Percentiles rank a stretch among this genome's conserved stretches.
These are phyloP conservation scores for Psophocarpus tetragonolobus DNA, from an alignment of 306 rosid species.

Conservation along the genomic window DNA sequence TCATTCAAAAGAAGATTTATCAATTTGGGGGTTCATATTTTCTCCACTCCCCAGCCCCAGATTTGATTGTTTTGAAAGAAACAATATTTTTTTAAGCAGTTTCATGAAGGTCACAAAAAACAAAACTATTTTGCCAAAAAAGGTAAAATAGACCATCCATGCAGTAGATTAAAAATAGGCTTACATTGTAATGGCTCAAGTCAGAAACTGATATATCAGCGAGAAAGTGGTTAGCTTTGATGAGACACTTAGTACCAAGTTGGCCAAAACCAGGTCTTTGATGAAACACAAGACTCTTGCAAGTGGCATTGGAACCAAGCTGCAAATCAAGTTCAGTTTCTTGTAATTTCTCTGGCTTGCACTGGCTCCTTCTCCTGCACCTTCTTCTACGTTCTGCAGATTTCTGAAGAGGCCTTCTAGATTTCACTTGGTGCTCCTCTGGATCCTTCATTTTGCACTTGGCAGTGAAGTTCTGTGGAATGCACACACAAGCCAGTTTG, in stretches of 20 bases:
- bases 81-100: neutral
- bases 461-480: constrained; percentile 14
- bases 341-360: constrained; percentile 36
- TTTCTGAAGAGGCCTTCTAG: constrained; percentile 30
- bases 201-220: constrained; percentile 31
- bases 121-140: too few relatives aligned
- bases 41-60: neutral
- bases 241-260: constrained; percentile 34
- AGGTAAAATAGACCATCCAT: neutral
- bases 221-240: constrained; percentile 38
- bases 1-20: neutral
- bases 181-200: constrained; percentile 54
- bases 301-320: constrained; percentile 29
- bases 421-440: constrained; percentile 41
- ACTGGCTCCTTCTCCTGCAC: constrained; percentile 33
- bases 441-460: constrained; percentile 44
- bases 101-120: neutral
- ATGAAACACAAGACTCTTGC: constrained; percentile 45
- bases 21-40: neutral
- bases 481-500: constrained; percentile 20
- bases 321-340: constrained; percentile 22
- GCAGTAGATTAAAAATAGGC: constrained; percentile 7
- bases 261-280: constrained; percentile 57
- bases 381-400: constrained; percentile 40
- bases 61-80: neutral